These are phyloP conservation scores for Scutellaria baicalensis DNA, from an alignment of 257 asterid genomes.

Conservation along the genomic window DNA sequence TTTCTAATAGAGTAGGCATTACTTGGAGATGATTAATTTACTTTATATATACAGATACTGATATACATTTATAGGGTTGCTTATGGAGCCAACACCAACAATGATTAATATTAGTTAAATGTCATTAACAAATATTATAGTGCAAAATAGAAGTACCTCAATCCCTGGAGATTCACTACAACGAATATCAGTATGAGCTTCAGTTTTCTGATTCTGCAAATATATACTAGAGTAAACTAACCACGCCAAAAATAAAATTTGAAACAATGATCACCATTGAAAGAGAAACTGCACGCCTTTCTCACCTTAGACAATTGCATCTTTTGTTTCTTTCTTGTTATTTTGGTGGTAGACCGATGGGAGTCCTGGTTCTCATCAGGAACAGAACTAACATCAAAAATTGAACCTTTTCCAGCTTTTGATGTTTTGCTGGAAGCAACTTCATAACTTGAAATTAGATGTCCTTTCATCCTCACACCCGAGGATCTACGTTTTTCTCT, in stretches of 20 bases:
- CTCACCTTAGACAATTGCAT: conserved; percentile 47
- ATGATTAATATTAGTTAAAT: background rate
- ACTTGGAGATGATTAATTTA: conserved; percentile 1
- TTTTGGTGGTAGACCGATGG: conserved; percentile 31
- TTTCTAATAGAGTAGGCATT: conserved; percentile 5
- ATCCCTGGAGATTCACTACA: conserved; percentile 42
- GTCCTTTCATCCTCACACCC: conserved; percentile 47
- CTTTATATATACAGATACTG: conserved; percentile 22
- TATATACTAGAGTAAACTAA: conserved; percentile 14
- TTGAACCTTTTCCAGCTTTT: conserved; percentile 47
- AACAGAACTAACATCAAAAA: conserved; percentile 25
- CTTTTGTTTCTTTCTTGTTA: conserved; percentile 50
- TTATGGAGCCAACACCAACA: too few relatives aligned
- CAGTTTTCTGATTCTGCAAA: conserved; percentile 52
- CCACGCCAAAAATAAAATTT: conserved; percentile 10
- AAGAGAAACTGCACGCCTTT: conserved; percentile 4
- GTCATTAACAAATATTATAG: background rate
- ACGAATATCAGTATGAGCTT: conserved; percentile 34
- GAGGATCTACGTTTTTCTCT: conserved; percentile 42
- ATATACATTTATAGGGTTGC: background rate
- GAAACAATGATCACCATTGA: conserved; percentile 6
- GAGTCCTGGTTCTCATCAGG: conserved; percentile 49
- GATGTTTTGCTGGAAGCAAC: conserved; percentile 40
- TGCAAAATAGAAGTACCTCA: conserved; percentile 40
- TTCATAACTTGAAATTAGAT: conserved; percentile 35